These are phyloP conservation scores for Cucumis variabilis DNA, from an alignment of 331 rosid species.

Conservation along the genomic window DNA sequence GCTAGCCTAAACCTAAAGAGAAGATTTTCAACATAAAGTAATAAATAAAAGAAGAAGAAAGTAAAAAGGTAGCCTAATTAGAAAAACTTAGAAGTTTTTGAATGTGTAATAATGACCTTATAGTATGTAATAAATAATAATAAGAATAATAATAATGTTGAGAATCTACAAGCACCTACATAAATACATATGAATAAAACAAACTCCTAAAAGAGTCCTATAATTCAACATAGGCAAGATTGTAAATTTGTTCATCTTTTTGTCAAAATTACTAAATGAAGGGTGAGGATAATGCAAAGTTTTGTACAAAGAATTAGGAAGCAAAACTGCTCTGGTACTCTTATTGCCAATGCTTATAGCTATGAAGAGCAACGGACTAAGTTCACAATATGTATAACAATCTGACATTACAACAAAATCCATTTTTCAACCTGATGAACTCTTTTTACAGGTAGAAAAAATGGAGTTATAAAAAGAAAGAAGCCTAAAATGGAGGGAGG, in stretches of 20 bases:
- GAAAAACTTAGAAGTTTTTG: neutral
- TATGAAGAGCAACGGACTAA: neutral
- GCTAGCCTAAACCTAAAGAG: neutral
- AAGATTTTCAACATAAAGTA: neutral
- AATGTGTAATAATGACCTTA: neutral
- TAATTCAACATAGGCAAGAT: neutral
- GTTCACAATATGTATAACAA: neutral
- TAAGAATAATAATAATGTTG: no score
- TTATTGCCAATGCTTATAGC: neutral
- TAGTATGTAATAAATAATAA: neutral
- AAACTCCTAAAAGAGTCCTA: neutral
- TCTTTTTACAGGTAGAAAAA: neutral
- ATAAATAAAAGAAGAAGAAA: no score
- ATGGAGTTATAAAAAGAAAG: neutral
- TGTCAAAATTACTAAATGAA: neutral
- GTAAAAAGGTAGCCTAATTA: no score
- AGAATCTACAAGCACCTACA: neutral
- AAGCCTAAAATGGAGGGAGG: conserved; percentile 71
- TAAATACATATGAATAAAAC: neutral
- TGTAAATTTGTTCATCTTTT: neutral
- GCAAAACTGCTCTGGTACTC: conserved; percentile 21
- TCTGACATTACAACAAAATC: conserved; percentile 5
- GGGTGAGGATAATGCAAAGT: neutral
- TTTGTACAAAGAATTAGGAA: conserved; percentile 6
- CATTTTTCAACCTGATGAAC: no score